A percentile compares a stretch with the other conserved stretches of the same genome.
Evolutionary conservation across 352 stramenopile species (phyloP).

Genomic region (Albugo laibachii): DNA sequence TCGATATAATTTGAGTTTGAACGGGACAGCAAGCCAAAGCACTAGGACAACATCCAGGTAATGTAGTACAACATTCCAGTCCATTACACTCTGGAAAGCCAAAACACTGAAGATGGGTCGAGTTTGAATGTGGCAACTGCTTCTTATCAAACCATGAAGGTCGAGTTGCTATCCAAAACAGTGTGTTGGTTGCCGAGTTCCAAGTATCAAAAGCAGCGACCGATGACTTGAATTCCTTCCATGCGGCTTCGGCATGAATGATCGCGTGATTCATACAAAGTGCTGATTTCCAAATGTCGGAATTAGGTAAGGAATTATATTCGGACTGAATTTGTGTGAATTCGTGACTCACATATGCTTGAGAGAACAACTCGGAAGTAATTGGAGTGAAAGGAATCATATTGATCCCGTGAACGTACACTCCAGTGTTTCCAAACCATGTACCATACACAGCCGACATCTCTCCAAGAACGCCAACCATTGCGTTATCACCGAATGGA

Average conservation of each 20-base stretch:
- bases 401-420: constrained; percentile 72
- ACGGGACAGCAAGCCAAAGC: constrained; percentile 36
- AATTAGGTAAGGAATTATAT: constrained; percentile 13
- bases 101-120: constrained; percentile 11
- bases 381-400: constrained; percentile 70
- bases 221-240: constrained; percentile 31
- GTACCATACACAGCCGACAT: constrained; percentile 66
- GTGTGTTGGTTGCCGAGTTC: constrained; percentile 47
- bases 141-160: constrained; percentile 43
- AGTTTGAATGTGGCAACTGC: constrained; percentile 12
- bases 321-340: constrained; percentile 28
- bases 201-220: constrained; percentile 45
- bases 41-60: constrained; percentile 55
- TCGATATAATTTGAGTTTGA: constrained; percentile 18
- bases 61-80: constrained; percentile 34
- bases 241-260: constrained; percentile 27
- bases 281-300: constrained; percentile 57
- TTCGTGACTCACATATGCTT: constrained; percentile 32
- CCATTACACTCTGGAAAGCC: constrained; percentile 38
- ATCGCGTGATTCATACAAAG: constrained; percentile 56
- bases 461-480: constrained; percentile 62
- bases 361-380: constrained; percentile 30
- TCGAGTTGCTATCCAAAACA: constrained; percentile 55
- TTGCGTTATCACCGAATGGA: constrained; percentile 47
- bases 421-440: constrained; percentile 52